phyloP scores from a whole-genome alignment of 116 monocot genomes.

The Zostera marina region DNA sequence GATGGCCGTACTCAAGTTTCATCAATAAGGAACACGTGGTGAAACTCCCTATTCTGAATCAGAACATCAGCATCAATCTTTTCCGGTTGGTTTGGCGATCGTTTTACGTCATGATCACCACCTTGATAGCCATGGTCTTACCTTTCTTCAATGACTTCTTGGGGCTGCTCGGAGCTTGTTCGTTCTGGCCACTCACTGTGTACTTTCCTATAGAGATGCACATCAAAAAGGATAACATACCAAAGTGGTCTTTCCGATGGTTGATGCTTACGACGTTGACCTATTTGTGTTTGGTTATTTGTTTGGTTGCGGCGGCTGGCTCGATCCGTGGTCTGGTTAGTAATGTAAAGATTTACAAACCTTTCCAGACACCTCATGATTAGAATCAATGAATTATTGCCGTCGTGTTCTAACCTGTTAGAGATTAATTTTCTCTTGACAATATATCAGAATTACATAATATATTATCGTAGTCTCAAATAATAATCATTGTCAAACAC shows the following conservation, averaged over 20 bases:
- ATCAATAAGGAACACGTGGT: not conserved
- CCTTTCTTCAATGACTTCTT: constrained; percentile 68
- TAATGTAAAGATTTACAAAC: constrained; percentile 13
- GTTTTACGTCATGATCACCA: constrained; percentile 29
- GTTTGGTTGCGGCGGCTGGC: constrained; percentile 6
- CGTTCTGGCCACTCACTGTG: constrained; percentile 66
- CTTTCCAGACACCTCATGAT: constrained; percentile 15
- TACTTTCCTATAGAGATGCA: constrained; percentile 38
- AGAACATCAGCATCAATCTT: constrained; percentile 37
- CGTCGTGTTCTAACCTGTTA: too few species aligned
- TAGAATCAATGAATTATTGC: too few species aligned
- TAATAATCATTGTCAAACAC: too few species aligned
- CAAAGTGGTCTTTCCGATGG: constrained; percentile 11
- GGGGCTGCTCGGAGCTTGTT: constrained; percentile 40
- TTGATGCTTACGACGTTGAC: constrained; percentile 12
- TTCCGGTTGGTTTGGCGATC: constrained; percentile 43
- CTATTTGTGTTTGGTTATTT: constrained; percentile 12
- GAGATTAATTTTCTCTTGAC: too few species aligned
- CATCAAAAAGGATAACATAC: constrained; percentile 14
- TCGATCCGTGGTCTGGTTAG: constrained; percentile 14
- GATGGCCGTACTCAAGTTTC: too few species aligned
- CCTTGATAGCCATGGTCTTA: constrained; percentile 39
- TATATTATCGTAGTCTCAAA: too few species aligned
- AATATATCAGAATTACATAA: too few species aligned
- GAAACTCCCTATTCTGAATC: constrained; percentile 16